Evolutionary conservation across 805 yeast genomes (phyloP), one percentile per base, ranked within the genome.

Genomic region (Metahyphopichia silvanorum): DNA sequence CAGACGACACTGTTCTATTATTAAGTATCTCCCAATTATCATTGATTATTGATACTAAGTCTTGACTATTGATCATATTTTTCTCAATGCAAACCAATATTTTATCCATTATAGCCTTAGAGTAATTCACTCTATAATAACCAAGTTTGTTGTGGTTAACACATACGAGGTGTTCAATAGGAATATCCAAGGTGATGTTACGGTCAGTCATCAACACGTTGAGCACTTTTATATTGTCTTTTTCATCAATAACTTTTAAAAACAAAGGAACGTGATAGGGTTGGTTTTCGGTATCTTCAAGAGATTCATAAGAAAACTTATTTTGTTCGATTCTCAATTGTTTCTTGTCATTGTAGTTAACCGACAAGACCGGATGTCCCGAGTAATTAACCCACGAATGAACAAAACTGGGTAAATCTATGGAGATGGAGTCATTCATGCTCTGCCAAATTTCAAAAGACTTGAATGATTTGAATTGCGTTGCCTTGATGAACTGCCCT

Each of bases 261-360:
- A 67, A 53, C 38, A 84, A 51, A 3, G 91, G 89, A 27, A 82
- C 59, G 40, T 79, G 82, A 47, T 63, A 82, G 3, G 82, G 81
- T 25, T 65, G 57, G n/a, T n/a, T n/a, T n/a, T n/a, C n/a, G 13
- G 25, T 23, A 44, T 80, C 79, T 49, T 79, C 86, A 22, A 67
- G 43, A 9, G 46, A 41, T 10, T 44, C 41, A 10, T 47, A 35
- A n/a, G 51, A 16, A 32, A 43, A 64, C 38, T 71, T 53, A 37
- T 64, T 61, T 43, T 72, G 77, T 24, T 53, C 63, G 15, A 71
- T 37, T 2, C 19, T 13, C 21, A 50, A 20, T 20, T 43, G 36
- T 18, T 35, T 34, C 0, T 27, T 34, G 10, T 39, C 42, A 11
- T 34, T 34, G 10, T 21, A 15, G 10, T 31, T 26, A n/a, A 49